Base-by-base conservation (phyloP, 305 asterid species). In the Ruellia speciosa region DNA sequence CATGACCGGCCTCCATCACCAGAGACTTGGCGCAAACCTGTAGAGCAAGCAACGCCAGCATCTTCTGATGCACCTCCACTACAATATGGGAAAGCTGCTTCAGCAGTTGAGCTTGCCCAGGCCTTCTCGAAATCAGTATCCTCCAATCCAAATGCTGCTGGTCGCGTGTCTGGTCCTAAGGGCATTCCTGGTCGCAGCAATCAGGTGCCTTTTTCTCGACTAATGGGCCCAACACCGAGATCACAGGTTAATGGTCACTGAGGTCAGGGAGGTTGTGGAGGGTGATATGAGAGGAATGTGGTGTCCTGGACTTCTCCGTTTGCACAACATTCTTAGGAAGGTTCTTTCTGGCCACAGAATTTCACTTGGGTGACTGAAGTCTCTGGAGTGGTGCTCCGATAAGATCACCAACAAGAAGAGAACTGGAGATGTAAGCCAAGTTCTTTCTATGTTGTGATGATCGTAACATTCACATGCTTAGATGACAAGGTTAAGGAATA, bases 21-120 rank as follows among this genome's bases (percentile, higher is more conserved):
- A 6, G 96, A 86, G 64, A 82, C 90, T 0, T 90, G 97, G 97
- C 90, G 96, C 64, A 90, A 81, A 72, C 95, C 95, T 7, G 70
- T 76, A 9, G 95, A 5, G 49, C 67, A 63, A 7, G 72, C 71
- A 31, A 78, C 59, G 60, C 77, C 83, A 39, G 76, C 75, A 13
- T 47, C 52, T 16, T 16, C 9, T 15, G 52, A 16, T 63, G 72
- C 75, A 7, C 73, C 73, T 12, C 10, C 60, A 9, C 66, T 73
- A 41, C 88, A 87, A 18, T 70, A 66, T 18, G 89, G 95, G 48
- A 90, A 85, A 76, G 94, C 85, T 46, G 83, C 95, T 54, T 81
- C 98, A 10, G 94, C 98, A 10, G 79, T 87, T 24, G 98, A 90
- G 85, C 94, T 90, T 56, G 96, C 96, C 37, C 87, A 84, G 66